Evolutionary conservation across 78 protist genomes (phyloP), one percentile per base, ranked within the genome.

Genomic region (Chrysochromulina parva): DNA sequence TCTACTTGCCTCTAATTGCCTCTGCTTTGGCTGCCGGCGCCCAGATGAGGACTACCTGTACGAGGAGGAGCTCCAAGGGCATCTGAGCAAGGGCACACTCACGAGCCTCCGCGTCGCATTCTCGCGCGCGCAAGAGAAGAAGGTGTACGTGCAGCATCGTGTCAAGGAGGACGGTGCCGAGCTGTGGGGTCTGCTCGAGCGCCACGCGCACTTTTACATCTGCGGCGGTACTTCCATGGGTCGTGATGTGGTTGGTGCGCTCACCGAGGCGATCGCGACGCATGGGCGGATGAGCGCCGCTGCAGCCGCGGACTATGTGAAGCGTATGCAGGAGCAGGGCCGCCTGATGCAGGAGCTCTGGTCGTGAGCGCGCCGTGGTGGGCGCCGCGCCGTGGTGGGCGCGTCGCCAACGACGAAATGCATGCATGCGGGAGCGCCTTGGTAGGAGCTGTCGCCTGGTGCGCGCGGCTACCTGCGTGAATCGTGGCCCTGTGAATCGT

Each of bases 81-180:
- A 13, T 10, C 28, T 62, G 69, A 22, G 24, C 16, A 10, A 22
- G 13, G 48, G 76, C 50, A 3, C 11, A 1, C 87, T 81, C 67
- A 13, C 16, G 22, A 6, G 2, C 53, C 67, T 82, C 19, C 88
- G 88, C 88, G 6, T 13, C 53, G 88, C 88, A 55, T 82, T 82
- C 22, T 82, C 88, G 55, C 88, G 88, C 88, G 88, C 54, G 53
- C 13, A 13, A 1, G 53, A 66, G 24, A 26, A 59, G 48, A 94
- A 95, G 89, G 58, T 86, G 71, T 96, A 96, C 78, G 98, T 96
- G 86, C 96, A 95, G 88, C 90, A 95, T 74, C 76, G 90, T 71
- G 11, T 96, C 59, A 62, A 58, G n/a, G 85, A 80, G 80, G 81
- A 92, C 85, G 90, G 53, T 24, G 54, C 52, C 86, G 53, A 3